Evolutionary conservation across 495 filamentous ascomycete species (phyloP).

Genomic region (Penicillium roqueforti): DNA sequence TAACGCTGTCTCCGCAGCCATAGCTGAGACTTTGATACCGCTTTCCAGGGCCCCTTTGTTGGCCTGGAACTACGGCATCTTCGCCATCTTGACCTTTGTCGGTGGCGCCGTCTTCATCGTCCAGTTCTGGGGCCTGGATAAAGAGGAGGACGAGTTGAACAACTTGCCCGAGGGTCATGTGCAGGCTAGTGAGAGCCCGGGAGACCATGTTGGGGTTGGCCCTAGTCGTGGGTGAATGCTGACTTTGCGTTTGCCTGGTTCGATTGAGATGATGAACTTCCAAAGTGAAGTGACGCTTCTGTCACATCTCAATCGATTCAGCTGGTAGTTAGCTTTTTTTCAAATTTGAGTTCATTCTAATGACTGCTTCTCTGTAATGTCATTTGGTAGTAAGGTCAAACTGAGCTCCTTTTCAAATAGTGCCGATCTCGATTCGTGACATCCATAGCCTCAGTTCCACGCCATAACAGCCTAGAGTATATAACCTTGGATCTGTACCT

Average conservation of each 20-base stretch:
- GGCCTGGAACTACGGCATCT: neutral
- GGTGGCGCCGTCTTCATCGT: constrained; percentile 34
- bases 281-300: neutral
- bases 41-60: neutral
- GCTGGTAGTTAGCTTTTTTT: neutral
- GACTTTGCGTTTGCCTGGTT: neutral
- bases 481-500: neutral
- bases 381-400: neutral
- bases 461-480: neutral
- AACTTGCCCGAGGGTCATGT: constrained; percentile 29
- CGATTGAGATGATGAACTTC: neutral
- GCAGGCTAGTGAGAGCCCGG: constrained; percentile 9
- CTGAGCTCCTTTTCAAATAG: neutral
- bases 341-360: neutral
- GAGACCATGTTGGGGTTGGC: neutral
- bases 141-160: constrained; percentile 64
- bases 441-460: neutral
- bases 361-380: neutral
- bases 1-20: neutral
- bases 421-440: neutral
- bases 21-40: neutral
- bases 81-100: neutral
- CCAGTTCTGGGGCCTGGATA: constrained; percentile 52
- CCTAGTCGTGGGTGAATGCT: neutral
- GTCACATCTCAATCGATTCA: neutral